phyloP scores from a whole-genome alignment of 2,329 filamentous ascomycete species.

The Corinectria fuckeliana region DNA sequence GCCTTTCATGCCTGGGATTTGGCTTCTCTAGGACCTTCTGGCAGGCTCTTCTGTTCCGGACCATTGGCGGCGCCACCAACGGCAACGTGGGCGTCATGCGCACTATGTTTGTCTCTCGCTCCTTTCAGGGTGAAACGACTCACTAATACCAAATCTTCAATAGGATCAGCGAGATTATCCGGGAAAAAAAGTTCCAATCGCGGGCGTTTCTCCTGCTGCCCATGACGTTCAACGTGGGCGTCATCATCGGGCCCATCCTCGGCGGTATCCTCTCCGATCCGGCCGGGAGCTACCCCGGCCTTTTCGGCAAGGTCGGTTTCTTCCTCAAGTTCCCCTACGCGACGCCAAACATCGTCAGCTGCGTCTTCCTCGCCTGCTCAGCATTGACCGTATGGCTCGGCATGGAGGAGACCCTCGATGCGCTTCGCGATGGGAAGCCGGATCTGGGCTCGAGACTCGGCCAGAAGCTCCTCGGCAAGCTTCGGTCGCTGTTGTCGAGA shows the following conservation, averaged over 20 bases:
- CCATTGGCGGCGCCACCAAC: slow-evolving; percentile 73
- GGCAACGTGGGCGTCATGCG: slow-evolving; percentile 78
- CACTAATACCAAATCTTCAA: background rate
- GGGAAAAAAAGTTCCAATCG: slow-evolving; percentile 69
- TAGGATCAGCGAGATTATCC: slow-evolving; percentile 72
- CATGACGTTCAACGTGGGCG: slow-evolving; percentile 75
- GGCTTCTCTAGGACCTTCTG: slow-evolving; percentile 69
- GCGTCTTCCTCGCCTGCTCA: slow-evolving; percentile 53
- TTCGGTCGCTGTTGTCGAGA: slow-evolving; percentile 34
- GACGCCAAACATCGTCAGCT: slow-evolving; percentile 60
- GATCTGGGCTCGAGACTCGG: slow-evolving; percentile 54
- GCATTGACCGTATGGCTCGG: slow-evolving; percentile 55
- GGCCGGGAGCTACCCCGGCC: slow-evolving; percentile 60
- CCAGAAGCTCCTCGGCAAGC: slow-evolving; percentile 39
- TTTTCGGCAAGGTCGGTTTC: slow-evolving; percentile 56
- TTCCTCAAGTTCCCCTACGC: slow-evolving; percentile 60
- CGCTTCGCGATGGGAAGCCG: slow-evolving; percentile 45
- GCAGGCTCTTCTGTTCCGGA: slow-evolving; percentile 76
- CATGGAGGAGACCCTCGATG: slow-evolving; percentile 61
- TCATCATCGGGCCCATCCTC: slow-evolving; percentile 73
- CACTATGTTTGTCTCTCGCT: slow-evolving; percentile 63
- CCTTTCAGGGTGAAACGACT: background rate
- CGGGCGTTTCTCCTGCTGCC: slow-evolving; percentile 77
- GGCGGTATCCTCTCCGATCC: slow-evolving; percentile 75
- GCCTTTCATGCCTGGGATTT: slow-evolving; percentile 56